Evolutionary conservation across 2,329 filamentous ascomycete species (phyloP).

Genomic region (Dactylellina parvicollis): DNA sequence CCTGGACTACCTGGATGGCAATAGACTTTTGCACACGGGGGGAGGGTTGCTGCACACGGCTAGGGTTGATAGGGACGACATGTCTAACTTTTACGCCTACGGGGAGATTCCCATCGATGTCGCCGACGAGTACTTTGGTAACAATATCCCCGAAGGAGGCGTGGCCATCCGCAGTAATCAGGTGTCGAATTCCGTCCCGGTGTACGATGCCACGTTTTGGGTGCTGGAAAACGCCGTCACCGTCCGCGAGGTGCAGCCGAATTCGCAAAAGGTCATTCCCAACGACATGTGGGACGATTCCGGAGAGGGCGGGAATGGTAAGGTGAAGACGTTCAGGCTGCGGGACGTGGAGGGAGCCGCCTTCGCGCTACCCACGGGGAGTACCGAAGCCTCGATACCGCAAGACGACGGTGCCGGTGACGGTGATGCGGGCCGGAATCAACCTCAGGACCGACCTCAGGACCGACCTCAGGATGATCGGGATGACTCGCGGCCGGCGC

Average conservation of each 20-base stretch:
- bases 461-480: too few species aligned
- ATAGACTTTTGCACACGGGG: background rate
- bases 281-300: background rate
- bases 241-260: background rate
- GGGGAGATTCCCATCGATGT: background rate
- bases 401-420: too few species aligned
- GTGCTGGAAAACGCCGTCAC: background rate
- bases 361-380: background rate
- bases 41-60: background rate
- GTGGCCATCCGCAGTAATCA: background rate
- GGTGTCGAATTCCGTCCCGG: background rate
- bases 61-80: background rate
- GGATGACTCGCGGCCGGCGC: too few species aligned
- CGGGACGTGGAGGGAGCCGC: background rate
- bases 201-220: background rate
- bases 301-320: background rate
- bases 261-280: background rate
- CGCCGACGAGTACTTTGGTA: background rate
- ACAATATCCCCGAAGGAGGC: constrained; percentile 2
- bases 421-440: too few species aligned
- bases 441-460: too few species aligned
- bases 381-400: too few species aligned
- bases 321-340: background rate
- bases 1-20: background rate
- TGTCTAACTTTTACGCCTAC: background rate